Evolutionary conservation across 805 yeast genomes (phyloP).

Genomic region (Candida fluviatilis): DNA sequence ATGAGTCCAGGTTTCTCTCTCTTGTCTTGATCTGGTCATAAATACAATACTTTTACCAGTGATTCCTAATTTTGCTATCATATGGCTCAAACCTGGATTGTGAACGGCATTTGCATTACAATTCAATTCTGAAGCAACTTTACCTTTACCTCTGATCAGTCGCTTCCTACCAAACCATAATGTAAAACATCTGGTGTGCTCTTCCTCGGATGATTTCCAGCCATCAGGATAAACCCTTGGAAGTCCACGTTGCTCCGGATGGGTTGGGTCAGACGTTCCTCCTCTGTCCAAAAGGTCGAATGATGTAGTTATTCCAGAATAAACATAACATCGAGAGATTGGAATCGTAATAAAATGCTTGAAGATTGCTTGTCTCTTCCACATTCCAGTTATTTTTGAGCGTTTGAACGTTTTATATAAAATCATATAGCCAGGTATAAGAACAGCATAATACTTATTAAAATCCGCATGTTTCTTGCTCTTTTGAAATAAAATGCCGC

Average conservation of each 20-base stretch:
- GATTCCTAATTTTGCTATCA: constrained; percentile 55
- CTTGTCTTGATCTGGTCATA: constrained; percentile 77
- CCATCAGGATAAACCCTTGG: constrained; percentile 82
- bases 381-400: constrained; percentile 40
- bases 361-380: constrained; percentile 46
- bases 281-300: constrained; percentile 50
- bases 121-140: constrained; percentile 10
- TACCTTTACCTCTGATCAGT: constrained; percentile 27
- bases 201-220: constrained; percentile 78
- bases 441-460: constrained; percentile 52
- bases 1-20: constrained; percentile 78
- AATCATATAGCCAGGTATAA: constrained; percentile 67
- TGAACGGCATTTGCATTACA: constrained; percentile 16
- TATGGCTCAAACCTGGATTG: constrained; percentile 42
- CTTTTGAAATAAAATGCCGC: constrained; percentile 70
- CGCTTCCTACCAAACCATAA: constrained; percentile 76
- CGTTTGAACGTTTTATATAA: constrained; percentile 52
- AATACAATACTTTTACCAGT: constrained; percentile 69
- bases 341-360: constrained; percentile 56
- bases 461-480: constrained; percentile 67
- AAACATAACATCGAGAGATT: constrained; percentile 64
- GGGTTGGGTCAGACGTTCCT: constrained; percentile 40
- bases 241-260: constrained; percentile 53
- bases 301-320: constrained; percentile 62
- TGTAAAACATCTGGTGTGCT: constrained; percentile 70